Base-by-base conservation (phyloP, 2,329 filamentous ascomycete genomes). In the Knoxdaviesia capensis region DNA sequence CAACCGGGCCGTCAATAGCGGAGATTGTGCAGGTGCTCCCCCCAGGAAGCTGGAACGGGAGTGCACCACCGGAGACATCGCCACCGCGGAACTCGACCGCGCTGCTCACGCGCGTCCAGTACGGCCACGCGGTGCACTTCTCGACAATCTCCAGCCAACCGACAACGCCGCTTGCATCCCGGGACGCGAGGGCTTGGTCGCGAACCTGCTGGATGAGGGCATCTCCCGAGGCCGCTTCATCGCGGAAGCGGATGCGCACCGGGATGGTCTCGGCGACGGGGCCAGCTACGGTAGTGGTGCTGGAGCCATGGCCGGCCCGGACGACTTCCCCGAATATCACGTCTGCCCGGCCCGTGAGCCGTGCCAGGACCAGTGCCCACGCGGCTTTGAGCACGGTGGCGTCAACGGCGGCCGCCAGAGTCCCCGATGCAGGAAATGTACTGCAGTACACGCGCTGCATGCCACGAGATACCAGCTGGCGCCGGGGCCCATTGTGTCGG, bases 311-410 rank as follows among this genome's bases (percentile, higher is more conserved):
- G 20, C 65, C 64, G 1, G 65, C 65, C 7, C 66, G 63, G 9
- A 71, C 56, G 3, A 66, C 53, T 48, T 73, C 65, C 6, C 71
- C 72, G 43, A 75, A 75, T 4, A 74, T 59, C 6, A 76, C 61
- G 36, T 76, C 71, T 5, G 61, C 54, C 0, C 53, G 57, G 0
- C 59, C 63, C 0, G 67, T 64, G 7, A 73, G 53, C 29, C 61
- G 66, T 0, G 68, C 65, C 6, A 77, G 59, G 0, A 68, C 62
- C 45, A 69, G 62, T 1, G 69, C 65, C 70, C 72, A 77, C 0
- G 70, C 70, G 0, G 68, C 64, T 51, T 72, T 73, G 33, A 75
- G 57, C 3, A 75, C 60, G 0, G 66, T 64, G 44, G 20, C 20
- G 20, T 20, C 20, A 3, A 20, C 20, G 20, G 3, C 20, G 20